Evolutionary conservation across 2,329 filamentous ascomycete species (phyloP).

Genomic region (Exophiala bonariae): DNA sequence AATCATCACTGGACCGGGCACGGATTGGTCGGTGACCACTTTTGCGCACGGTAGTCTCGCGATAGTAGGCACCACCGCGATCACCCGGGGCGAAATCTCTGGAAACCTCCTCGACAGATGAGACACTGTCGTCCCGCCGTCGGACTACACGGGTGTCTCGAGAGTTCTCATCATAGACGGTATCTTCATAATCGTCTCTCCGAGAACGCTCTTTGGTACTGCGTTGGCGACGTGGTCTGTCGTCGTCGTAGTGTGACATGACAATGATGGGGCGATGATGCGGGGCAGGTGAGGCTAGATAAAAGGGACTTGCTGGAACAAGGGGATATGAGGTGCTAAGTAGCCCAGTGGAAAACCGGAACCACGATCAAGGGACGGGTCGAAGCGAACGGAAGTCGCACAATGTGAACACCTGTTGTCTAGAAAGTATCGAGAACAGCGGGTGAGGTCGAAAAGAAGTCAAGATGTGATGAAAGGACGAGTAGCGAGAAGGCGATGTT

Average conservation of each 20-base stretch:
- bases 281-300: slow-evolving; percentile 13
- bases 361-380: slow-evolving; percentile 23
- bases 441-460: no score
- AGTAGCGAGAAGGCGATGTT: no score
- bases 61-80: slow-evolving; percentile 35
- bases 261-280: slow-evolving; percentile 5
- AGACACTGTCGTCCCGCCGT: slow-evolving; percentile 69
- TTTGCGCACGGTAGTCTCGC: slow-evolving; percentile 35
- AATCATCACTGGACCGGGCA: slow-evolving; percentile 33
- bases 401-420: background rate
- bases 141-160: slow-evolving; percentile 26
- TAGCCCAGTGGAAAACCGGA: slow-evolving; percentile 22
- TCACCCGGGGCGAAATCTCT: slow-evolving; percentile 80
- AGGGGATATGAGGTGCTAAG: slow-evolving; percentile 6
- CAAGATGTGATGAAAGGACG: no score
- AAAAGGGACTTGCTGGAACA: slow-evolving; percentile 3
- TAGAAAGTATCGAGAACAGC: no score
- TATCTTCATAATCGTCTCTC: slow-evolving; percentile 26
- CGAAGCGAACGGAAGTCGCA: slow-evolving; percentile 12
- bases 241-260: slow-evolving; percentile 52
- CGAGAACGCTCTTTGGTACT: slow-evolving; percentile 23
- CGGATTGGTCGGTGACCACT: slow-evolving; percentile 31
- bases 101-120: slow-evolving; percentile 77
- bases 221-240: slow-evolving; percentile 51
- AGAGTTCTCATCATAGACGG: slow-evolving; percentile 23